Conservation (phyloP, 106 monocot genomes). For the Acorus calamus region DNA sequence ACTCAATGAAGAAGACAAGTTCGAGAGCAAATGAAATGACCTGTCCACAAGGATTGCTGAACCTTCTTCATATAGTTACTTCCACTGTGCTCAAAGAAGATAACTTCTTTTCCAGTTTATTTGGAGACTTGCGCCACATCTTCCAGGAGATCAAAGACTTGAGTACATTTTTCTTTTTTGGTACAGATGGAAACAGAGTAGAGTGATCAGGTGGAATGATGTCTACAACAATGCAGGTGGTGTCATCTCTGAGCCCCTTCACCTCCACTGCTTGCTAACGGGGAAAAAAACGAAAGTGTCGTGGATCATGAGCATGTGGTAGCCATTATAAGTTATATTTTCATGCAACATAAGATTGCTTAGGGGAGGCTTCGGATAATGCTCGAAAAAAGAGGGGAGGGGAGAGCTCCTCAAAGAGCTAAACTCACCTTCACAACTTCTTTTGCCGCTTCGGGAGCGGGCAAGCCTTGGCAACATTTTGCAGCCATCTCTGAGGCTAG, state of each 20-base stretch:
- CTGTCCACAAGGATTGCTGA: conserved; percentile 96
- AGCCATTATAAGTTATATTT: too few relatives aligned
- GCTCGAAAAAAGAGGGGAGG: too few relatives aligned
- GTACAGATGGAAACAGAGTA: conserved; percentile 43
- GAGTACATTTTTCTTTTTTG: conserved; percentile 59
- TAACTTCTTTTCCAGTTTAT: conserved; percentile 57
- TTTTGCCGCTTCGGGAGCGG: conserved; percentile 76
- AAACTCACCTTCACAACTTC: conserved; percentile 79
- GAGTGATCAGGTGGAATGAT: conserved; percentile 73
- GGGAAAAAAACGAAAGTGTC: too few relatives aligned
- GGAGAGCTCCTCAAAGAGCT: not conserved
- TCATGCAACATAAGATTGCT: too few relatives aligned
- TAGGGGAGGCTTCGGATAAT: too few relatives aligned
- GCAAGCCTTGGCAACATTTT: conserved; percentile 71
- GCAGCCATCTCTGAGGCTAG: conserved; percentile 70
- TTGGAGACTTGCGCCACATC: conserved; percentile 35
- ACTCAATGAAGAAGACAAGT: too few relatives aligned
- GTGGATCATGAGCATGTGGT: not conserved
- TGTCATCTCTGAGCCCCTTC: conserved; percentile 96
- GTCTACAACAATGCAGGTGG: conserved; percentile 97
- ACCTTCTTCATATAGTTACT: conserved; percentile 97
- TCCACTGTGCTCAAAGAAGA: conserved; percentile 71
- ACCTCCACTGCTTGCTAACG: conserved; percentile 80
- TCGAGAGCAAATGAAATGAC: conserved; percentile 12
- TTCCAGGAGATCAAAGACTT: conserved; percentile 67